phyloP scores from a whole-genome alignment of 23 red algal species.

The Gracilaria vermiculophylla region DNA sequence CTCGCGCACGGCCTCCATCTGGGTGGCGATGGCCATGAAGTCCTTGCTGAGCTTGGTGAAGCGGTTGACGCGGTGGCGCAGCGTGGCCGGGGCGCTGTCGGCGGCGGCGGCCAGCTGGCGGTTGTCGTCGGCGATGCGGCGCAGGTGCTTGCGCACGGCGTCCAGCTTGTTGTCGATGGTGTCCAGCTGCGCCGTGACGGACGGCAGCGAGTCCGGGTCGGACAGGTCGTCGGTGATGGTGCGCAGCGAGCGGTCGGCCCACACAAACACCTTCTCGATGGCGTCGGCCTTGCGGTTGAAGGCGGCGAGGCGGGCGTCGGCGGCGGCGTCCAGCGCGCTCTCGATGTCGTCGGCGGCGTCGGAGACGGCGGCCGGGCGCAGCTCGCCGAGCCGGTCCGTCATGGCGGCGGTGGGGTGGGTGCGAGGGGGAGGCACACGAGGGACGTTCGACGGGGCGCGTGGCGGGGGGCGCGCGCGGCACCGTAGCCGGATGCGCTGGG shows the following conservation, averaged over 20 bases:
- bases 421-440: not conserved
- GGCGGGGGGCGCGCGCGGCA: too few species aligned
- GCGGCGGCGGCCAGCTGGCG: not conserved
- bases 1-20: constrained; percentile 28
- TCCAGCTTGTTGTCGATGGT: constrained; percentile 49
- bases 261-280: constrained; percentile 65
- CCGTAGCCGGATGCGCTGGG: too few species aligned
- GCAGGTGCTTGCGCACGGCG: constrained; percentile 68
- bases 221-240: not conserved
- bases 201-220: constrained; percentile 18
- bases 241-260: constrained; percentile 43
- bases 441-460: not conserved
- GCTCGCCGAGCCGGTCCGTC: constrained; percentile 57
- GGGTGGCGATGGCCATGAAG: constrained; percentile 45
- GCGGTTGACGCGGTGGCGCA: constrained; percentile 43
- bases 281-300: constrained; percentile 70
- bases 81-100: not conserved
- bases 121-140: constrained; percentile 78
- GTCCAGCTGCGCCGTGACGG: constrained; percentile 35
- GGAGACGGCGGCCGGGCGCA: not conserved
- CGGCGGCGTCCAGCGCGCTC: constrained; percentile 4
- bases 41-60: constrained; percentile 64
- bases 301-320: constrained; percentile 6
- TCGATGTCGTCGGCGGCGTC: constrained; percentile 46
- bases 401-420: not conserved